These are phyloP conservation scores for Pythium plurisporium DNA, from an alignment of 352 stramenopile genomes.

Conservation along the genomic window DNA sequence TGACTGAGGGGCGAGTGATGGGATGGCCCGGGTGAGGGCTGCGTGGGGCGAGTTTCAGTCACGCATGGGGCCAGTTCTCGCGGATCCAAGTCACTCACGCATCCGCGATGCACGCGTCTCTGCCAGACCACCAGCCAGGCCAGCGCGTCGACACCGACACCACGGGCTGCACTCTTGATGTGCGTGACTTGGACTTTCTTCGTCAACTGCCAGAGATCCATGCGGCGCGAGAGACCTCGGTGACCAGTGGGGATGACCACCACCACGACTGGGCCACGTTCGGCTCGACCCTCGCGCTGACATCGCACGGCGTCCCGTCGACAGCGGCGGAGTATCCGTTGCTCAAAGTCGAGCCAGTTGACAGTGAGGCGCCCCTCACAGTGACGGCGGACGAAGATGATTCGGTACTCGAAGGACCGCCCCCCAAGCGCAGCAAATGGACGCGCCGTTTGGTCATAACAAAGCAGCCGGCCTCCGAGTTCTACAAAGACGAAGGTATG, in stretches of 20 bases:
- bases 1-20: conserved; percentile 21
- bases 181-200: conserved; percentile 20
- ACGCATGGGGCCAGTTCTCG: conserved; percentile 9
- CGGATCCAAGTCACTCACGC: conserved; percentile 4
- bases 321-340: not conserved
- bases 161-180: not conserved
- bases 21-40: not conserved
- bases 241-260: not conserved
- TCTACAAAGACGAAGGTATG: conserved; percentile 85
- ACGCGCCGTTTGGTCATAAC: conserved; percentile 76
- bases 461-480: conserved; percentile 79
- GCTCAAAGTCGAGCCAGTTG: conserved; percentile 4
- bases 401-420: not conserved
- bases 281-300: conserved; percentile 12
- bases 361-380: not conserved
- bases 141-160: not conserved
- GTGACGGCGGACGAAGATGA: not conserved
- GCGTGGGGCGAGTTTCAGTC: conserved; percentile 22
- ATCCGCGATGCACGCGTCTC: conserved; percentile 5
- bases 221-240: not conserved
- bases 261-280: conserved; percentile 15
- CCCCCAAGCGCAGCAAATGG: conserved; percentile 46
- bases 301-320: not conserved
- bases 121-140: not conserved
- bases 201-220: conserved; percentile 11